Evolutionary conservation across 345 rosid species (phyloP).

Genomic region (Gossypium herbaceum): DNA sequence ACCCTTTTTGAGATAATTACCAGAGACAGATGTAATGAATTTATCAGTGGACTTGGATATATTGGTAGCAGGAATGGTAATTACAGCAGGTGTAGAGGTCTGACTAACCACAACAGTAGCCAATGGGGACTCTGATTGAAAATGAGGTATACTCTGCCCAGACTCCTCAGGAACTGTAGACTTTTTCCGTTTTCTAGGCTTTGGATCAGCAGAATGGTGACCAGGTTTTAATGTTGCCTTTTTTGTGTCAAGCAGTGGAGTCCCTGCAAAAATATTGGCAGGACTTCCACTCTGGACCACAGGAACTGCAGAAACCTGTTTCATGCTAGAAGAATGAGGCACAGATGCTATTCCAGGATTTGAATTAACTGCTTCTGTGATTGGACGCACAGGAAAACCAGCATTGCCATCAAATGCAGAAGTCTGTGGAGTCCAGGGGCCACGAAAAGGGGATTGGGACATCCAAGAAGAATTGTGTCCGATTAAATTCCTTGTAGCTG

Average conservation of each 20-base stretch:
- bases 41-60: slow-evolving; percentile 40
- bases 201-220: slow-evolving; percentile 50
- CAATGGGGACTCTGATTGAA: slow-evolving; percentile 35
- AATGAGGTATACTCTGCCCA: slow-evolving; percentile 38
- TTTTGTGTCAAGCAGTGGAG: slow-evolving; percentile 38
- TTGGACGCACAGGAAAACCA: slow-evolving; percentile 50
- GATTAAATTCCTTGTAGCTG: slow-evolving; percentile 49
- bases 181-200: slow-evolving; percentile 83
- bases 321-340: slow-evolving; percentile 43
- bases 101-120: slow-evolving; percentile 39
- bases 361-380: slow-evolving; percentile 52
- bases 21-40: slow-evolving; percentile 34
- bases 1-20: slow-evolving; percentile 36
- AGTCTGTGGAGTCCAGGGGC: slow-evolving; percentile 68
- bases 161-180: slow-evolving; percentile 41
- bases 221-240: slow-evolving; percentile 41
- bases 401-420: slow-evolving; percentile 54
- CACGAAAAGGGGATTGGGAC: slow-evolving; percentile 64
- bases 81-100: slow-evolving; percentile 35
- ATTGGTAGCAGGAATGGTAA: slow-evolving; percentile 34
- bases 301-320: slow-evolving; percentile 37
- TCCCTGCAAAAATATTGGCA: slow-evolving; percentile 39
- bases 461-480: slow-evolving; percentile 71
- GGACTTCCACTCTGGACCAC: slow-evolving; percentile 36
- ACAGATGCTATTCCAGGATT: slow-evolving; percentile 51